A percentile compares a stretch with the other conserved stretches of the same genome.
Conservation (phyloP, 768 basidiomycete genomes). For the Suillus weaverae region DNA sequence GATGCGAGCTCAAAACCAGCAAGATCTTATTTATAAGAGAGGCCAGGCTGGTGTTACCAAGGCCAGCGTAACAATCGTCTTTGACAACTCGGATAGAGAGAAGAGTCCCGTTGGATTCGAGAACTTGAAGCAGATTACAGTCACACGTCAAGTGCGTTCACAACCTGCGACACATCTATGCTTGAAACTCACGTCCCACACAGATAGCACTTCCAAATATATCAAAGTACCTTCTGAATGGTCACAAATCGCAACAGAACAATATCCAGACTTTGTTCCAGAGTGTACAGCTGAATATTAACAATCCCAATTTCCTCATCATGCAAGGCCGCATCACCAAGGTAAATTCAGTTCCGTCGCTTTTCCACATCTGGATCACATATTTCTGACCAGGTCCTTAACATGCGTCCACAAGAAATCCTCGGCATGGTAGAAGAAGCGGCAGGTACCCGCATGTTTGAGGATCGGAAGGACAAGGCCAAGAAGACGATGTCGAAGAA, state of each 20-base stretch:
- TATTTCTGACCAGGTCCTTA: slow-evolving; percentile 61
- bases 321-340: slow-evolving; percentile 99
- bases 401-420: slow-evolving; percentile 98
- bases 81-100: slow-evolving; percentile 90
- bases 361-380: slow-evolving; percentile 1
- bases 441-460: slow-evolving; percentile 98
- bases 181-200: slow-evolving; percentile 5
- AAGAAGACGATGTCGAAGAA: slow-evolving; percentile 96
- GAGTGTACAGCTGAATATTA: slow-evolving; percentile 97
- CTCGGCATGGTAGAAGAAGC: slow-evolving; percentile 99
- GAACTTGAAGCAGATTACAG: slow-evolving; percentile 84
- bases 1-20: slow-evolving; percentile 95
- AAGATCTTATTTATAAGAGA: slow-evolving; percentile 98
- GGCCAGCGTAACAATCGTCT: slow-evolving; percentile 97
- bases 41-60: slow-evolving; percentile 97
- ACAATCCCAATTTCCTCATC: slow-evolving; percentile 98
- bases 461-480: slow-evolving; percentile 96
- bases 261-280: slow-evolving; percentile 90
- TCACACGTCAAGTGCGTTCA: slow-evolving; percentile 82
- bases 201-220: slow-evolving; percentile 92
- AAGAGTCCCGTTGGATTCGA: slow-evolving; percentile 85
- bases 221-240: slow-evolving; percentile 94
- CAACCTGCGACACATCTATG: not conserved
- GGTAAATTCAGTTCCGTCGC: slow-evolving; percentile 39
- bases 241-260: slow-evolving; percentile 88